Evolutionary conservation across 495 filamentous ascomycete species (phyloP), one percentile per base, ranked within the genome.

Genomic region (Talaromyces borbonicus): DNA sequence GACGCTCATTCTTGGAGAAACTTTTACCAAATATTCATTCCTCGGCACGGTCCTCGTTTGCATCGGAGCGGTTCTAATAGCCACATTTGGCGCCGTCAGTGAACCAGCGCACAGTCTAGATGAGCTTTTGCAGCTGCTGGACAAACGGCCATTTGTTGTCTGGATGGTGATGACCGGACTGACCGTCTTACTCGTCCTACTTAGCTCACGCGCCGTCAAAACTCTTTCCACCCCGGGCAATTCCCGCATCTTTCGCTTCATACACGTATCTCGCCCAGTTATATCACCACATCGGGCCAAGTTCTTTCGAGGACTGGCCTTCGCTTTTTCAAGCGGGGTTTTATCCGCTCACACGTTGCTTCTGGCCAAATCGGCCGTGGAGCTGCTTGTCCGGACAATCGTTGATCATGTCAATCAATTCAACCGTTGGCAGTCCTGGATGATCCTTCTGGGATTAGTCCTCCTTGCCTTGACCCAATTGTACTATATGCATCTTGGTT

Each of bases 391-490:
- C 41, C 82, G 87, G 50, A 97, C 93, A 1, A 76, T 96, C 25
- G 75, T 87, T 14, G 88, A 95, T 60, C 73, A 81, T 50, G 68
- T 79, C 49, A 99, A 99, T 57, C 87, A 99, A 66, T 99, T 99
- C 67, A 85, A 89, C 41, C 83, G 87, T 48, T 99, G 89, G 86
- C 85, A 96, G 56, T 95, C 92, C 2, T 99, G 93, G 93, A 77
- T 85, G 56, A 88, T 97, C 35, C 74, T 99, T 11, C 59, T 96
- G 15, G 84, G 77, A 12, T 82, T 99, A 33, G 73, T 95, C 41
- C 66, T 68, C 5, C 75, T 99, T 44, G 92, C 92, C 3, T 77
- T 99, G 29, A 81, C 82, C 24, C 92, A 99, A 64, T 73, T 99
- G 12, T 99, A 93, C 66, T 97, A 90, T 58, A 78, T 99, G 26